Evolutionary conservation across 2,329 filamentous ascomycete genomes (phyloP), one percentile per base, ranked within the genome.

Genomic region (Xylariaceae sp.): DNA sequence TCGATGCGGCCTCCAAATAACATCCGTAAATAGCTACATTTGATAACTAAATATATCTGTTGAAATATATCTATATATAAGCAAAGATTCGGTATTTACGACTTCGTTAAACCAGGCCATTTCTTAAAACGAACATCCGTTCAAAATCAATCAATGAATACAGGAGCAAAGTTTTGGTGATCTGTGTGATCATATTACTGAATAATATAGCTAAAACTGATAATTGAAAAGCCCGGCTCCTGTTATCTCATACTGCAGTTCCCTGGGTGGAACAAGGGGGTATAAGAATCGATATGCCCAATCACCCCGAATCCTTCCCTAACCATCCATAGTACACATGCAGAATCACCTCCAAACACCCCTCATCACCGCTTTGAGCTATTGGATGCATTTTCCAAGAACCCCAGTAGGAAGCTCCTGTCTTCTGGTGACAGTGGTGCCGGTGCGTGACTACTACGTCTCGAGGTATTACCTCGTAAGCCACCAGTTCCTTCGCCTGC

Each of bases 381-480:
- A 37, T 75, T 74, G 10, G 79, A 78, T 2, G 79, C 77, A 21
- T 78, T 78, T 61, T 90, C 84, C 65, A 96, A 75, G 69, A 91
- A 95, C 9, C 84, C 88, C 49, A 95, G 78, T 68, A 96, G 75
- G 66, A 95, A 95, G 16, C 81, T 87, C 68, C 89, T 88, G 64
- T 95, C 87, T 0, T 85, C 88, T 0, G 89, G 83, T 3, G 87
- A 89, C 44, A 86, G 85, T 12, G 82, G 77, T 29, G 79, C 78
- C 12, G 82, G 77, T 29, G 79, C 78, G 66, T 81, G 77, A 59
- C 79, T 82, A 18, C 77, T 77, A 10, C 80, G 75, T 41, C 79
- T 74, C 7, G 66, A 64, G 10, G 37, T 37, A 16, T 52, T 56
- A 6, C 58, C 52, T n/a, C 48, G 43, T n/a, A 55, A n/a, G 2